phyloP scores from a whole-genome alignment of 2,329 filamentous ascomycete species.

The Cladosporium sp. region DNA sequence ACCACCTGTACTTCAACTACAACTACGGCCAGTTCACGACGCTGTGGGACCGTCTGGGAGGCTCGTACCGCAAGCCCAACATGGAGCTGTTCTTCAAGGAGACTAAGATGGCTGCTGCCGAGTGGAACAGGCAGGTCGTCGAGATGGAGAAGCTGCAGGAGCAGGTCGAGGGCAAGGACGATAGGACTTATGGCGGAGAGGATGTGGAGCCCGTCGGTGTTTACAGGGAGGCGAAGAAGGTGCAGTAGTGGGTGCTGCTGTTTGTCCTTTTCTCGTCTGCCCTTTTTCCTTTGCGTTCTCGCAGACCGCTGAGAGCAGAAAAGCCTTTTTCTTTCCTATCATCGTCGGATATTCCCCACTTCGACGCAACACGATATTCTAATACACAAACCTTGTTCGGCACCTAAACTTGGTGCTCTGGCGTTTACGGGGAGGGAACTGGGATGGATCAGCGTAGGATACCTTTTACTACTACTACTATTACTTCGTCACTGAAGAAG shows the following conservation, averaged over 20 bases:
- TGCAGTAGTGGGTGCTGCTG: constrained; percentile 21
- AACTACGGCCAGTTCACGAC: constrained; percentile 97
- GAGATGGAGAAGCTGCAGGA: constrained; percentile 73
- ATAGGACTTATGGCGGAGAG: constrained; percentile 39
- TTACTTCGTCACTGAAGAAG: too few relatives aligned
- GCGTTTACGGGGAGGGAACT: too few relatives aligned
- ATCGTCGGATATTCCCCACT: too few relatives aligned
- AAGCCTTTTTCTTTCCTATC: too few relatives aligned
- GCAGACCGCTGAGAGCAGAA: too few relatives aligned
- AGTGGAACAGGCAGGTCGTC: constrained; percentile 73
- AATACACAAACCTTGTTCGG: too few relatives aligned
- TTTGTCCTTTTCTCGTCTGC: too few relatives aligned
- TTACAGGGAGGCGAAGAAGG: constrained; percentile 37
- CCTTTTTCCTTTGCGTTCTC: too few relatives aligned
- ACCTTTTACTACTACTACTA: too few relatives aligned
- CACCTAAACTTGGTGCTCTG: too few relatives aligned
- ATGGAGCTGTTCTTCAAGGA: constrained; percentile 79
- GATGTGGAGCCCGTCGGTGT: constrained; percentile 12
- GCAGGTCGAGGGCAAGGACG: constrained; percentile 62
- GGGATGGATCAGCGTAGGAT: too few relatives aligned
- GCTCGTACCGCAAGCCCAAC: constrained; percentile 83
- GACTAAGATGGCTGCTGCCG: constrained; percentile 75
- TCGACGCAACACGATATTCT: too few relatives aligned
- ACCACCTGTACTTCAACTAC: constrained; percentile 83
- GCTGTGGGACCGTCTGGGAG: constrained; percentile 82